phyloP scores from a whole-genome alignment of 2,329 filamentous ascomycete genomes.

The Metarhizium album region DNA sequence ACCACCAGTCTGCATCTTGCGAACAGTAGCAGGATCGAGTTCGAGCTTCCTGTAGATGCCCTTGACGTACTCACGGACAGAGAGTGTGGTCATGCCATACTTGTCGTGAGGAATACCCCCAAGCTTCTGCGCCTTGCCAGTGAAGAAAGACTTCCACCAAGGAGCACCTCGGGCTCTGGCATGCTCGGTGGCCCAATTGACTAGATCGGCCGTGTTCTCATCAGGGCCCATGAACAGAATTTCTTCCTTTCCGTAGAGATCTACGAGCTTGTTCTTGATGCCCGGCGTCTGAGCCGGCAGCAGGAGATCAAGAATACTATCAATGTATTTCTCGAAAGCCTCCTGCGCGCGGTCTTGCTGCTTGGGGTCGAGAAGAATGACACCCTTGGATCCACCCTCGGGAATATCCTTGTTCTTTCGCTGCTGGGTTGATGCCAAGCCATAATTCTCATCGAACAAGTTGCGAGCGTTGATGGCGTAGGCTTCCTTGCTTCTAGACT shows the following conservation, averaged over 20 bases:
- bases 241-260: slow-evolving; percentile 87
- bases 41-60: slow-evolving; percentile 96
- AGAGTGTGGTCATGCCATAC: slow-evolving; percentile 97
- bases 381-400: slow-evolving; percentile 95
- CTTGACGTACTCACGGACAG: slow-evolving; percentile 89
- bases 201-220: slow-evolving; percentile 94
- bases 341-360: slow-evolving; percentile 88
- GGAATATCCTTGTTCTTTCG: slow-evolving; percentile 99
- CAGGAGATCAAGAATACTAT: slow-evolving; percentile 92
- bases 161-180: slow-evolving; percentile 77
- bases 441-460: slow-evolving; percentile 98
- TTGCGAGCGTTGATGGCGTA: slow-evolving; percentile 95
- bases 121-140: slow-evolving; percentile 90
- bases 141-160: slow-evolving; percentile 99
- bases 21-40: slow-evolving; percentile 72
- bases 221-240: slow-evolving; percentile 98
- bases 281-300: slow-evolving; percentile 82
- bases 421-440: slow-evolving; percentile 94
- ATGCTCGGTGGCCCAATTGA: slow-evolving; percentile 98
- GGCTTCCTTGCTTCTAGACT: slow-evolving; percentile 90
- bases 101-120: slow-evolving; percentile 93
- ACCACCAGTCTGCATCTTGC: slow-evolving; percentile 95
- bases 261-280: slow-evolving; percentile 98
- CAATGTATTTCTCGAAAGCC: slow-evolving; percentile 99
- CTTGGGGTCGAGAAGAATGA: slow-evolving; percentile 84